Evolutionary conservation across 129 eudicot species (phyloP).

Genomic region (Pseudognaphalium luteoalbum): DNA sequence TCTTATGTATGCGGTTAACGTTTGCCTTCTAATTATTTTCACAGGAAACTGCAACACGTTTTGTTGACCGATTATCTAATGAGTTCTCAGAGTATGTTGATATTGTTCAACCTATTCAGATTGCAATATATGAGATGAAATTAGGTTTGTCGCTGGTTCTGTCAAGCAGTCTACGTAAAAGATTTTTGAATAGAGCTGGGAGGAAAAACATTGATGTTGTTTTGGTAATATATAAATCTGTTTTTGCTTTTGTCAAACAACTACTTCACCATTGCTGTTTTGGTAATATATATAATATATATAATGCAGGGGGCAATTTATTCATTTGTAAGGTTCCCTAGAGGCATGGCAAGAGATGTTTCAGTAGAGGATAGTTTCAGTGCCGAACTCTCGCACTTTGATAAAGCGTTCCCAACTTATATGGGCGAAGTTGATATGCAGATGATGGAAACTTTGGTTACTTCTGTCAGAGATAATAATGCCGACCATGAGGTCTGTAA

Average conservation of each 20-base stretch:
- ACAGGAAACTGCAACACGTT: constrained; percentile 63
- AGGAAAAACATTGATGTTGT: constrained; percentile 46
- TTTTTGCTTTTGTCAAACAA: constrained; percentile 12
- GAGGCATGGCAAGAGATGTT: constrained; percentile 41
- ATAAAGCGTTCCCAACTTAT: constrained; percentile 51
- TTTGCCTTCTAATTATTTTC: not conserved
- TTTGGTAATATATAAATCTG: constrained; percentile 50
- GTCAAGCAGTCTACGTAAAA: constrained; percentile 42
- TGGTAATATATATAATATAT: not conserved
- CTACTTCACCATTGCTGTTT: constrained; percentile 8
- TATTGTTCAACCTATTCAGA: constrained; percentile 75
- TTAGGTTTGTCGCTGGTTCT: constrained; percentile 67
- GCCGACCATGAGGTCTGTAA: constrained; percentile 48
- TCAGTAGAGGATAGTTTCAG: constrained; percentile 30
- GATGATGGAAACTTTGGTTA: constrained; percentile 56
- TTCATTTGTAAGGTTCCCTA: constrained; percentile 79
- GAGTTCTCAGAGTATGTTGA: constrained; percentile 69
- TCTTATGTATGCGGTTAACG: constrained; percentile 10
- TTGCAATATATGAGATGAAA: constrained; percentile 91
- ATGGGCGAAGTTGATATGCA: constrained; percentile 41
- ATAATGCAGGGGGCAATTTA: constrained; percentile 52
- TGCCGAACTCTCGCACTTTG: constrained; percentile 35
- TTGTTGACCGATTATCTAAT: constrained; percentile 66
- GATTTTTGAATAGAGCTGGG: constrained; percentile 42
- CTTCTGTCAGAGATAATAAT: constrained; percentile 24